phyloP scores from a whole-genome alignment of 495 filamentous ascomycete genomes.

The Aspergillus leporis region DNA sequence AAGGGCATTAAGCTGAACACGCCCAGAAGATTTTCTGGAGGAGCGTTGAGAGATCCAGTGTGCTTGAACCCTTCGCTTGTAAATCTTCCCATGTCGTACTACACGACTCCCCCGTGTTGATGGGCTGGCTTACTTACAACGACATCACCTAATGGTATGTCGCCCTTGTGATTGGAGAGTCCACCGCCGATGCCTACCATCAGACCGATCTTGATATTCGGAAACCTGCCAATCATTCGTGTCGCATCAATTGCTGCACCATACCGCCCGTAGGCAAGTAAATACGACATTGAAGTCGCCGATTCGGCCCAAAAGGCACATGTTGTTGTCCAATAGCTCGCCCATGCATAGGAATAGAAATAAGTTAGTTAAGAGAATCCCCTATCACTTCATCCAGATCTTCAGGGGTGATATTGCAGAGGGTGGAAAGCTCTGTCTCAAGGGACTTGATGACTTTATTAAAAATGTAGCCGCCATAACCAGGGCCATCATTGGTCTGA shows the following conservation, averaged over 20 bases:
- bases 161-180: constrained; percentile 19
- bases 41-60: constrained; percentile 30
- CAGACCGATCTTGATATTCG: constrained; percentile 37
- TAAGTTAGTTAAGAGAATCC: no score
- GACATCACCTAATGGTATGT: constrained; percentile 31
- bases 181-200: constrained; percentile 56
- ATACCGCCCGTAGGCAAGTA: constrained; percentile 31
- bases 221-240: constrained; percentile 28
- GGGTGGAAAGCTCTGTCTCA: no score
- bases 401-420: no score
- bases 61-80: constrained; percentile 19
- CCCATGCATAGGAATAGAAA: no score
- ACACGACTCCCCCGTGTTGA: constrained; percentile 18
- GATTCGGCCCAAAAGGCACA: constrained; percentile 37
- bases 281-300: constrained; percentile 41
- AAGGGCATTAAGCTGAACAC: constrained; percentile 4
- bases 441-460: no score
- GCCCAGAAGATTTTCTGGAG: constrained; percentile 17
- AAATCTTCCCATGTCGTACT: constrained; percentile 28
- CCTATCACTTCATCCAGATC: no score
- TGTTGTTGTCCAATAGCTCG: constrained; percentile 24
- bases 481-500: no score
- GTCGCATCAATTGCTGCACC: constrained; percentile 36
- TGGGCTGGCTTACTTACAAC: constrained; percentile 20
- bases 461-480: no score